These are phyloP conservation scores for Antrodiella citrinella DNA, from an alignment of 768 basidiomycete species.

Conservation along the genomic window DNA sequence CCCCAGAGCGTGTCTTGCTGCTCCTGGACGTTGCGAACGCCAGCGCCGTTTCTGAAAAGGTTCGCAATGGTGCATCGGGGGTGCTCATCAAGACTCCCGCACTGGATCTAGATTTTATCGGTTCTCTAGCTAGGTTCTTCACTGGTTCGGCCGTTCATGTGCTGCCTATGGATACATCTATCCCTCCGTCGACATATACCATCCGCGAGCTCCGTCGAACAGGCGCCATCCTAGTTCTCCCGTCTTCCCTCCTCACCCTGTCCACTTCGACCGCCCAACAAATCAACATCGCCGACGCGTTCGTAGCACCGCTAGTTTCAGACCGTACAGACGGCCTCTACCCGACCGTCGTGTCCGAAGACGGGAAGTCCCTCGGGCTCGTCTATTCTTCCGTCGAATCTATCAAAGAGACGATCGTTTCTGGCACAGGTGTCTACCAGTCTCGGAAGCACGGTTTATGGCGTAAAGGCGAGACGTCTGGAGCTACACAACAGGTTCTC, in stretches of 20 bases:
- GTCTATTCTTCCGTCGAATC: conserved; percentile 92
- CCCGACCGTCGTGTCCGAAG: conserved; percentile 83
- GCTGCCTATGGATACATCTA: conserved; percentile 34
- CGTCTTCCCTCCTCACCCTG: conserved; percentile 61
- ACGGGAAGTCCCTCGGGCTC: conserved; percentile 76
- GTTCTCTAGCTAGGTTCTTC: conserved; percentile 73
- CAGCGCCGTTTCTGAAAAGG: conserved; percentile 67
- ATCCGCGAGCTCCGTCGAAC: conserved; percentile 54
- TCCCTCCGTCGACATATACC: conserved; percentile 46
- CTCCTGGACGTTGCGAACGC: conserved; percentile 68
- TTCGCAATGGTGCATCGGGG: conserved; percentile 67
- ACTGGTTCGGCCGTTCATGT: conserved; percentile 55
- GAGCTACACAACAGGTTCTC: conserved; percentile 83
- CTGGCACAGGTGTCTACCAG: conserved; percentile 92
- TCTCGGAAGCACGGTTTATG: conserved; percentile 94
- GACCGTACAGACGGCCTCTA: conserved; percentile 91
- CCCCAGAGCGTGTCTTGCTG: conserved; percentile 65
- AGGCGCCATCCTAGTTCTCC: conserved; percentile 62
- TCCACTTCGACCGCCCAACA: conserved; percentile 42
- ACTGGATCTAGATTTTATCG: conserved; percentile 67
- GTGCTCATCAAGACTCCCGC: conserved; percentile 71
- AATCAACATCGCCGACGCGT: conserved; percentile 76
- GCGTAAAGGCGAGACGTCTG: conserved; percentile 95
- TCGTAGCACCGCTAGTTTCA: conserved; percentile 72
- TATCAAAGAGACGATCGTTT: conserved; percentile 75